Conservation (phyloP, 2,329 filamentous ascomycete species). For the Emericellopsis atlantica region DNA sequence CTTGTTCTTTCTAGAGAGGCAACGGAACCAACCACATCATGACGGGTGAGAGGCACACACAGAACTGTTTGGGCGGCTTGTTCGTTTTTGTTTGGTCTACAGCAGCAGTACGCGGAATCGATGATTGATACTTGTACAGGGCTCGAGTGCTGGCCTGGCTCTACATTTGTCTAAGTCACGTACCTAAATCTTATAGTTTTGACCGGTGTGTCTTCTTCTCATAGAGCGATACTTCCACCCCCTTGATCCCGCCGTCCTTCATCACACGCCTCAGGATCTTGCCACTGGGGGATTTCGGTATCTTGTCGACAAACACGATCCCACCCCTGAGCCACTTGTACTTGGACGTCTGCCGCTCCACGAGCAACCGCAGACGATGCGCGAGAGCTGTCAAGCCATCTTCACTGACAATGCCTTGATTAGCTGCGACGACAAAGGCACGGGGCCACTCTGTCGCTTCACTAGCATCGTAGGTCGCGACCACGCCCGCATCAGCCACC, state of each 20-base stretch:
- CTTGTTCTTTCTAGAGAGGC: no score
- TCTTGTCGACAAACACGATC: slow-evolving; percentile 52
- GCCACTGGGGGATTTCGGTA: slow-evolving; percentile 57
- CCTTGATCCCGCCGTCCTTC: slow-evolving; percentile 24
- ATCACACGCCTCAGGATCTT: slow-evolving; percentile 32
- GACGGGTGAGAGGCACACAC: no score
- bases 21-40: no score
- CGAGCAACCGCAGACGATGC: slow-evolving; percentile 40
- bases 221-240: slow-evolving; percentile 21
- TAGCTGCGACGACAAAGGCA: slow-evolving; percentile 42
- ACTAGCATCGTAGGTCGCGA: slow-evolving; percentile 40
- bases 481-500: slow-evolving; percentile 53
- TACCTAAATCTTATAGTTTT: slow-evolving; percentile 1
- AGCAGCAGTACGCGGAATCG: no score
- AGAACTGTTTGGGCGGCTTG: no score
- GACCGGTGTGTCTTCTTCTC: not conserved
- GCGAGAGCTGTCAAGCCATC: slow-evolving; percentile 28
- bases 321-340: slow-evolving; percentile 61
- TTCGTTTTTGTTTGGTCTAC: no score
- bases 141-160: no score
- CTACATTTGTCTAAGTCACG: no score
- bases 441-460: slow-evolving; percentile 52
- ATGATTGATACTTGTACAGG: no score
- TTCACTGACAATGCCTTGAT: slow-evolving; percentile 2
- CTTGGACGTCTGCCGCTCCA: slow-evolving; percentile 44